Conservation (phyloP, 1,284 basidiomycete genomes). For the Stygiomarasmius scandens region DNA sequence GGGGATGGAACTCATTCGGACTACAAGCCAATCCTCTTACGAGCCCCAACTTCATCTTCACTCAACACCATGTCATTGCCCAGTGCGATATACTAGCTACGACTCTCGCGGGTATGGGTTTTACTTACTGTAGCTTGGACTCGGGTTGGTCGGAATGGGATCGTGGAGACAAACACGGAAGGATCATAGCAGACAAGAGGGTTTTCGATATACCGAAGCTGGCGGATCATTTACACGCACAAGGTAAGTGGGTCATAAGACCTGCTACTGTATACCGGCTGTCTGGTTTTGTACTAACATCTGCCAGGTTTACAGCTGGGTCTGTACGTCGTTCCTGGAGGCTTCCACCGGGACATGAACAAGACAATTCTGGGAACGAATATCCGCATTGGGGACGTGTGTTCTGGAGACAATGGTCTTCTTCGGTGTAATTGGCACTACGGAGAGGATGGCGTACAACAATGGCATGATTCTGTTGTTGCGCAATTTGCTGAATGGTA, state of each 20-base stretch:
- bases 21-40: conserved; percentile 9
- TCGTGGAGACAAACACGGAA: conserved; percentile 14
- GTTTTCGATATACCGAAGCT: conserved; percentile 15
- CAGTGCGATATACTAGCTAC: conserved; percentile 10
- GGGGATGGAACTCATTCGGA: conserved; percentile 13
- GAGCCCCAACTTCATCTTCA: conserved; percentile 7
- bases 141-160: conserved; percentile 17
- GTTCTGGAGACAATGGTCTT: conserved; percentile 12
- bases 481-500: conserved; percentile 13
- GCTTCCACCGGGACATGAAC: conserved; percentile 12
- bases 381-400: conserved; percentile 14
- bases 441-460: conserved; percentile 12
- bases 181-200: conserved; percentile 13
- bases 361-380: conserved; percentile 14
- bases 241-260: conserved; percentile 6
- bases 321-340: conserved; percentile 16
- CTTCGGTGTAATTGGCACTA: conserved; percentile 13
- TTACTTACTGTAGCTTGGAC: conserved; percentile 12
- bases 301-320: conserved; percentile 9
- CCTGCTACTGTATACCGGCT: too few species aligned
- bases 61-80: conserved; percentile 4
- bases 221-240: conserved; percentile 14
- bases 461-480: conserved; percentile 16
- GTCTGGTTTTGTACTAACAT: neutral
- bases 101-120: neutral